Conservation (phyloP, 805 yeast species). For the Priceomyces castillae region DNA sequence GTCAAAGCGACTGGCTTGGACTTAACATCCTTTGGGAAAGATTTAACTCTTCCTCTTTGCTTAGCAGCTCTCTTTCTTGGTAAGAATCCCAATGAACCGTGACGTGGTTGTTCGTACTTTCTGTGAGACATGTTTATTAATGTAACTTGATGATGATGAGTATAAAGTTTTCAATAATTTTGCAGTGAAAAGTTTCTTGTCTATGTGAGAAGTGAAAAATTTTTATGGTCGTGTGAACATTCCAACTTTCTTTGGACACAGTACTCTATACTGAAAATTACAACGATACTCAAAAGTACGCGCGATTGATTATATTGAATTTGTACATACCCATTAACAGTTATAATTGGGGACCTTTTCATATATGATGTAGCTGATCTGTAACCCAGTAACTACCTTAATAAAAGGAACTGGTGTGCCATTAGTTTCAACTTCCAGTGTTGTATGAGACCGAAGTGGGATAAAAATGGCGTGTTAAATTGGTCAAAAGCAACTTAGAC, state of each 20-base stretch:
- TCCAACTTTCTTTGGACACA: neutral
- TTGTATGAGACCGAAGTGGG: too few species aligned
- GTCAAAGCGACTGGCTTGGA: conserved; percentile 98
- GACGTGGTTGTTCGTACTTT: conserved; percentile 99
- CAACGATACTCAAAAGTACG: too few species aligned
- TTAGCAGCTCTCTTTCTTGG: conserved; percentile 99
- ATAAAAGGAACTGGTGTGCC: too few species aligned
- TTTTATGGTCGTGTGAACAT: conserved; percentile 4
- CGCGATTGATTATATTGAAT: too few species aligned
- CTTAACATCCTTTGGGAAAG: conserved; percentile 99
- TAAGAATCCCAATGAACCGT: conserved; percentile 99
- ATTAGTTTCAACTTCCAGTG: too few species aligned
- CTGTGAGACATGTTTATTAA: conserved; percentile 86
- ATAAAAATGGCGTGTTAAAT: too few species aligned
- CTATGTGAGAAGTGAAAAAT: conserved; percentile 5
- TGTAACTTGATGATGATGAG: neutral
- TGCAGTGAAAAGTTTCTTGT: conserved; percentile 3
- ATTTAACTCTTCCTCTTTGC: conserved; percentile 98
- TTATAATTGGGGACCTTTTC: too few species aligned
- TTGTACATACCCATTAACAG: too few species aligned
- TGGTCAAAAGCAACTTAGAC: too few species aligned
- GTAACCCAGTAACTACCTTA: too few species aligned
- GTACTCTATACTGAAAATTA: too few species aligned
- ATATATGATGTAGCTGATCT: too few species aligned
- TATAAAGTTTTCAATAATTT: neutral